These are phyloP conservation scores for Gremmenia infestans DNA, from an alignment of 2,329 filamentous ascomycete genomes.

Conservation along the genomic window DNA sequence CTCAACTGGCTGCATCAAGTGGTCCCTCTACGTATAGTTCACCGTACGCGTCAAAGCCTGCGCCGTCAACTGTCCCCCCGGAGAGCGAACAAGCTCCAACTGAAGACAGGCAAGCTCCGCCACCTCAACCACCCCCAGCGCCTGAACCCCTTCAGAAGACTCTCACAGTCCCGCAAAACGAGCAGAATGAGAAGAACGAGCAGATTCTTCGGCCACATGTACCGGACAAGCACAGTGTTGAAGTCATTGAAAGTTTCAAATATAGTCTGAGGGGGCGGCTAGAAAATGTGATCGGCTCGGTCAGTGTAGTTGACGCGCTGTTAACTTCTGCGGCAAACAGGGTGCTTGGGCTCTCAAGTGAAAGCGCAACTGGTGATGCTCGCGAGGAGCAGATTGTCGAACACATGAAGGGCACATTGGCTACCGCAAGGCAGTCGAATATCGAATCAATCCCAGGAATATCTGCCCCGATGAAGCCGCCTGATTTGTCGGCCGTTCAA, in stretches of 20 bases:
- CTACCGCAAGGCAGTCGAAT: constrained; percentile 17
- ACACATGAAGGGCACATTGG: constrained; percentile 22
- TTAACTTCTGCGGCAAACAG: constrained; percentile 29
- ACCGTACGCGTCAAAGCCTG: constrained; percentile 31
- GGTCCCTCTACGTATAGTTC: constrained; percentile 29
- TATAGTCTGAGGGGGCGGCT: too few species aligned
- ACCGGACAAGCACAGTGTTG: too few species aligned
- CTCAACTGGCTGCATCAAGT: constrained; percentile 17
- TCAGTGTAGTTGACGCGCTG: constrained; percentile 16
- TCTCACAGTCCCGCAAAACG: not conserved
- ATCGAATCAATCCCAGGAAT: constrained; percentile 3
- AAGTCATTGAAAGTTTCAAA: too few species aligned
- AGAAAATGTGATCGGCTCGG: too few species aligned
- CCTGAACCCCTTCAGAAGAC: constrained; percentile 1
- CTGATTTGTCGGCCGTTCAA: constrained; percentile 10
- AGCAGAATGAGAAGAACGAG: not conserved
- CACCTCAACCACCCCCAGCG: constrained; percentile 1
- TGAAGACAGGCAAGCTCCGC: not conserved
- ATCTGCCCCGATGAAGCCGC: not conserved
- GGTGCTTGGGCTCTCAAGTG: constrained; percentile 23
- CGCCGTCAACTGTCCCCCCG: constrained; percentile 6
- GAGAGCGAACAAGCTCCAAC: constrained; percentile 2
- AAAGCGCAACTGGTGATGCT: constrained; percentile 19
- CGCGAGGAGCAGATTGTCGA: constrained; percentile 25
- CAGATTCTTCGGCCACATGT: constrained; percentile 1